Percentiles rank a stretch among this genome's conserved stretches.
These are phyloP conservation scores for Solanum hybrid DNA, from an alignment of 305 asterid genomes.

Conservation along the genomic window DNA sequence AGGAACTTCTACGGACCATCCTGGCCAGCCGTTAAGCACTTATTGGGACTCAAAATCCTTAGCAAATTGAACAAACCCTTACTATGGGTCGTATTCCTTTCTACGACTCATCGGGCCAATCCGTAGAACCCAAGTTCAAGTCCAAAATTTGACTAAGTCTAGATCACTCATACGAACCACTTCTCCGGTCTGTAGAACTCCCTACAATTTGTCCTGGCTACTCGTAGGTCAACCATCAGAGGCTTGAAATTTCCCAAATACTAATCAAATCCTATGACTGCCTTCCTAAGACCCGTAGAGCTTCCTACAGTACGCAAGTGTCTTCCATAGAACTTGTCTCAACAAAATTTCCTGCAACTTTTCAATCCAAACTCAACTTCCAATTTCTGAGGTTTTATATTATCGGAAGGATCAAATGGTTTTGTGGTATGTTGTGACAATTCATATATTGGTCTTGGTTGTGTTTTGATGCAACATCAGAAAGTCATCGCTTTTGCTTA, in stretches of 20 bases:
- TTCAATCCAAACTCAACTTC: no score
- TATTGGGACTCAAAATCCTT: not conserved
- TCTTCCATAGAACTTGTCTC: not conserved
- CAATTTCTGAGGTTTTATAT: no score
- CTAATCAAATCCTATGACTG: not conserved
- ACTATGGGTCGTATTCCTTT: not conserved
- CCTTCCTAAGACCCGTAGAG: not conserved
- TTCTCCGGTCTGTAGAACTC: not conserved
- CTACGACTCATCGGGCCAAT: not conserved
- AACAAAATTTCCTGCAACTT: no score
- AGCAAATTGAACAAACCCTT: not conserved
- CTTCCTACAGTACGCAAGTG: not conserved
- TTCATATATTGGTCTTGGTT: no score
- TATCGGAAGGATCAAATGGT: no score
- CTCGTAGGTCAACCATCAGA: not conserved
- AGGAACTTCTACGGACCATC: not conserved
- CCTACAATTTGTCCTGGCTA: not conserved
- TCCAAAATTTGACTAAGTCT: not conserved
- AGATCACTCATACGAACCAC: not conserved
- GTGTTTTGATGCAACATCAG: no score
- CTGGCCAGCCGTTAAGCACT: not conserved
- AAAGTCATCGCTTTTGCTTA: no score
- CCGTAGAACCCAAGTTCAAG: not conserved
- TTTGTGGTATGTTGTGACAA: no score
- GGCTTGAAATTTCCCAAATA: not conserved